Evolutionary conservation across 345 rosid genomes (phyloP).

Genomic region (Linum lewisii): DNA sequence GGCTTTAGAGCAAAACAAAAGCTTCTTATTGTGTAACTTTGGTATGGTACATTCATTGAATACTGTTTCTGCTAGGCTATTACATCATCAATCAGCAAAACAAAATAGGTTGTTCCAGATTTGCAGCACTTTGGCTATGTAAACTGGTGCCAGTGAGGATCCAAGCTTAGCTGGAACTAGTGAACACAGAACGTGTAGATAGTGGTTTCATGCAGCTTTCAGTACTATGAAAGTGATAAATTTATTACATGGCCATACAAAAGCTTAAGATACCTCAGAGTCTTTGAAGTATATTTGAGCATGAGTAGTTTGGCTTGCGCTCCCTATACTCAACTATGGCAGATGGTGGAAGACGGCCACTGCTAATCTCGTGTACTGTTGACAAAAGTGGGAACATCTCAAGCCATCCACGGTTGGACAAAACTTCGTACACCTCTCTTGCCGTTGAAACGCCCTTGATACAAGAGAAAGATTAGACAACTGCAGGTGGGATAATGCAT

Average conservation of each 20-base stretch:
- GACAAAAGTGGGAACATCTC: slow-evolving; percentile 75
- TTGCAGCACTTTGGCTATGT: neutral
- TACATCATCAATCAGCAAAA: neutral
- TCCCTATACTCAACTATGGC: slow-evolving; percentile 73
- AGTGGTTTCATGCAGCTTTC: too few species aligned
- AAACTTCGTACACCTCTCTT: slow-evolving; percentile 72
- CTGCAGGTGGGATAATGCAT: neutral
- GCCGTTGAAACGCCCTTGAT: slow-evolving; percentile 83
- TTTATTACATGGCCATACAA: too few species aligned
- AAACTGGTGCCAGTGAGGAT: too few species aligned
- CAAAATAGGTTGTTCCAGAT: neutral
- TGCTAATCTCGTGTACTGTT: slow-evolving; percentile 71
- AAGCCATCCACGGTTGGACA: slow-evolving; percentile 70
- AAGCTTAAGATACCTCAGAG: too few species aligned
- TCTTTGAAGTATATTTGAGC: slow-evolving; percentile 5
- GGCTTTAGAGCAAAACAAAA: neutral
- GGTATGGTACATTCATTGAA: neutral
- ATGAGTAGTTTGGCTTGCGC: slow-evolving; percentile 41
- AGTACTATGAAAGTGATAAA: too few species aligned
- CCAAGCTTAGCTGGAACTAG: too few species aligned
- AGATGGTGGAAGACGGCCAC: slow-evolving; percentile 66
- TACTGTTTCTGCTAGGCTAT: neutral
- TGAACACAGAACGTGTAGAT: too few species aligned
- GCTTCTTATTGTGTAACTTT: neutral
- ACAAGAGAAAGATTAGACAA: slow-evolving; percentile 4